These are phyloP conservation scores for Gossypium anomalum DNA, from an alignment of 345 rosid genomes.

Conservation along the genomic window DNA sequence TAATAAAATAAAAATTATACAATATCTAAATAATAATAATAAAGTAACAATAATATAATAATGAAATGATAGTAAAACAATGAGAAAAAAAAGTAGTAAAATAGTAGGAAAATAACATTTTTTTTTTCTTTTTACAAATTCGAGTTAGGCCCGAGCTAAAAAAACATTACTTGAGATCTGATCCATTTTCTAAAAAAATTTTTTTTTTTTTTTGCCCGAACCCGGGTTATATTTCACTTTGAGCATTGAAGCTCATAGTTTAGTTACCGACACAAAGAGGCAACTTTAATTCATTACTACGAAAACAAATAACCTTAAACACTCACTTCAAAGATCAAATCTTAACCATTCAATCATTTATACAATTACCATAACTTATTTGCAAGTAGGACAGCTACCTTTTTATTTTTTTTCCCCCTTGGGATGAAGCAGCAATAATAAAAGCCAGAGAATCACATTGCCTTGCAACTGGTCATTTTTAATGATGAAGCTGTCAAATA, in stretches of 20 bases:
- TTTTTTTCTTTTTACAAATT: too few species aligned
- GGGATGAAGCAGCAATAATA: background rate
- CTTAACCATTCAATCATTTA: background rate
- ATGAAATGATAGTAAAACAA: too few species aligned
- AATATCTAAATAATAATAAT: too few species aligned
- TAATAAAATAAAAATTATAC: accelerated
- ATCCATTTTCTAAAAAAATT: accelerated
- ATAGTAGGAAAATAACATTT: accelerated
- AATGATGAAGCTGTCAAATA: background rate
- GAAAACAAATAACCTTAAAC: background rate
- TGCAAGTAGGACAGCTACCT: background rate
- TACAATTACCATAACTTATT: too few species aligned
- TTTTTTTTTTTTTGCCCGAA: too few species aligned
- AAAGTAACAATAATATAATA: too few species aligned
- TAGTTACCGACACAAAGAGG: background rate
- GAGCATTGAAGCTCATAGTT: background rate
- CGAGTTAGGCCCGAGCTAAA: accelerated
- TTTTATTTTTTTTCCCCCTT: background rate
- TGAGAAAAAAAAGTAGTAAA: accelerated
- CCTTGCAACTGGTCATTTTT: constrained; percentile 13
- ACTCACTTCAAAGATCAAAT: background rate
- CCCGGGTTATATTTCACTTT: background rate
- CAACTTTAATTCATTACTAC: background rate
- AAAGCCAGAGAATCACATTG: background rate
- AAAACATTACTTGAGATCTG: accelerated